Percentiles rank a stretch among this genome's conserved stretches.
Conservation (phyloP, 495 filamentous ascomycete species). For the Penicillium alfredii region DNA sequence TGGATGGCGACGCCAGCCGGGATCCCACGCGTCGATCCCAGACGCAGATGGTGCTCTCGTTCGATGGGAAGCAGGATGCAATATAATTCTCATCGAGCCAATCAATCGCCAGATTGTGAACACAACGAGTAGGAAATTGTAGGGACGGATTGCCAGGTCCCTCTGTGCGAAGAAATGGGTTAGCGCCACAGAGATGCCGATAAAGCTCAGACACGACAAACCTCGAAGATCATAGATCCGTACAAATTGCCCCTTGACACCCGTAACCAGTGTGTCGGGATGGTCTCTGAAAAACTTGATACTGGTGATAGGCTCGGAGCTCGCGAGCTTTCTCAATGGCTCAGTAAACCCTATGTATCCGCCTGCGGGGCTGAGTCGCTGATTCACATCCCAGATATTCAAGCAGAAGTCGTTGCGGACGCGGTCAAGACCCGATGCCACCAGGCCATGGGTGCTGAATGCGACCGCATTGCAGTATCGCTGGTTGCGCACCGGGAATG, state of each 20-base stretch:
- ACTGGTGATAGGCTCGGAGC: conserved; percentile 81
- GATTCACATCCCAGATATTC: conserved; percentile 88
- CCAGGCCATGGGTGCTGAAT: conserved; percentile 69
- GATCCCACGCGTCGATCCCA: conserved; percentile 78
- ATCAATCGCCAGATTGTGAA: conserved; percentile 87
- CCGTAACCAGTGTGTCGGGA: conserved; percentile 74
- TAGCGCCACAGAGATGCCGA: conserved; percentile 7
- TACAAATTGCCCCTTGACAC: conserved; percentile 78
- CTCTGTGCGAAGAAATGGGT: conserved; percentile 29
- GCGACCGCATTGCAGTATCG: conserved; percentile 87
- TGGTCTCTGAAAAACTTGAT: conserved; percentile 85
- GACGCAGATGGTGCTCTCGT: conserved; percentile 66
- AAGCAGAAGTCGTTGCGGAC: conserved; percentile 90
- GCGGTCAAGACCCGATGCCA: conserved; percentile 85
- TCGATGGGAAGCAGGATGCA: conserved; percentile 69
- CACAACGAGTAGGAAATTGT: conserved; percentile 72
- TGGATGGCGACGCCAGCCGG: conserved; percentile 37
- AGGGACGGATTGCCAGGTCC: conserved; percentile 49
- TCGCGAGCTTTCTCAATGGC: conserved; percentile 66
- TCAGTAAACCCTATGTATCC: conserved; percentile 45
- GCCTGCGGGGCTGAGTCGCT: conserved; percentile 42
- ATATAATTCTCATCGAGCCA: conserved; percentile 90
- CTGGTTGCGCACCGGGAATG: conserved; percentile 76
- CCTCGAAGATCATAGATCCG: conserved; percentile 88
- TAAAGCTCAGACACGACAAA: conserved; percentile 29